Evolutionary conservation across 805 yeast genomes (phyloP).

Genomic region (Candida saitoana): DNA sequence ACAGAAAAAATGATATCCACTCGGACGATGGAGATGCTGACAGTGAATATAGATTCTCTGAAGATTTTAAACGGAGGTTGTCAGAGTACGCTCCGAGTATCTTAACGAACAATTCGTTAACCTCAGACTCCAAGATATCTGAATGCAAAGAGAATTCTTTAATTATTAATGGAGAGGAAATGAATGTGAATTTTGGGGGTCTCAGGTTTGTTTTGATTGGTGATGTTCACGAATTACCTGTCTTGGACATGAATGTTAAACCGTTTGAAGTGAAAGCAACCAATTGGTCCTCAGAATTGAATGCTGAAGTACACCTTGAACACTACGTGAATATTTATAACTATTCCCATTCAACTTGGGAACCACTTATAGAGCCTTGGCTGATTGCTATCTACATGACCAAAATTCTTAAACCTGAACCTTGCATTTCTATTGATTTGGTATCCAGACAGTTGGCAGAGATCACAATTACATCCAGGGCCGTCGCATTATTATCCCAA

Average conservation of each 20-base stretch:
- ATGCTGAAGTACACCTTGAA: constrained; percentile 62
- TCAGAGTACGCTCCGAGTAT: constrained; percentile 69
- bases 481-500: constrained; percentile 72
- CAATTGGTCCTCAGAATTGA: constrained; percentile 85
- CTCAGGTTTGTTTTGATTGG: constrained; percentile 80
- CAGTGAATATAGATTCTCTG: constrained; percentile 45
- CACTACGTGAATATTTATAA: constrained; percentile 74
- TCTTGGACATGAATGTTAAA: constrained; percentile 67
- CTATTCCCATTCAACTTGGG: constrained; percentile 91
- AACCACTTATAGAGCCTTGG: constrained; percentile 89
- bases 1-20: constrained; percentile 17
- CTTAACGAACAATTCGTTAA: constrained; percentile 44
- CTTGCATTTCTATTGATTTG: constrained; percentile 58
- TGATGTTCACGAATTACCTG: constrained; percentile 86
- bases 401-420: constrained; percentile 41
- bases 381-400: constrained; percentile 70
- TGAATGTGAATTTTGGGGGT: constrained; percentile 67
- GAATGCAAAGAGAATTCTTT: constrained; percentile 28
- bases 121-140: constrained; percentile 12
- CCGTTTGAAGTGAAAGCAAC: constrained; percentile 65
- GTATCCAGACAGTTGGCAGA: constrained; percentile 77
- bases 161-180: constrained; percentile 62
- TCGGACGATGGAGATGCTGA: constrained; percentile 15
- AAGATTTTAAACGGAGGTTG: constrained; percentile 57
- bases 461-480: constrained; percentile 73